A percentile compares a stretch with the other conserved stretches of the same genome.
Evolutionary conservation across 1,284 basidiomycete species (phyloP).

Genomic region (Tranzscheliella williamsii): DNA sequence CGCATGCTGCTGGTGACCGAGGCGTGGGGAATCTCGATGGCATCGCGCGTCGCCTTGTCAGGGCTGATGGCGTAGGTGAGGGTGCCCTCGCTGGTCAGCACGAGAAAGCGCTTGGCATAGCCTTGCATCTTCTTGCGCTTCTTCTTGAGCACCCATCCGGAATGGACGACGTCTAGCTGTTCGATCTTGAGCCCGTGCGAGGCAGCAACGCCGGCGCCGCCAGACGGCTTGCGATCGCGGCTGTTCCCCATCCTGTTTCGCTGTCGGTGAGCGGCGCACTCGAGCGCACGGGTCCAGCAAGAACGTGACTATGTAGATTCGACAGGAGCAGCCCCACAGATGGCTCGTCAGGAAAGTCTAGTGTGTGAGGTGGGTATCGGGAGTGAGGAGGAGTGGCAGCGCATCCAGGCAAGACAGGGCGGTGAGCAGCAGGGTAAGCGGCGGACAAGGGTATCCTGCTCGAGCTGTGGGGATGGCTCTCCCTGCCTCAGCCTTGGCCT

Average conservation of each 20-base stretch:
- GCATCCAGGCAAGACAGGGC: too few species aligned
- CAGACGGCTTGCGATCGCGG: slow-evolving; percentile 9
- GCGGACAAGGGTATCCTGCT: too few species aligned
- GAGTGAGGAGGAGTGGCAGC: too few species aligned
- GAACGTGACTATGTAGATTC: background rate
- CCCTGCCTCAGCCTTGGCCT: too few species aligned
- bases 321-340: slow-evolving; percentile 2
- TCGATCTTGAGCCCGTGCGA: slow-evolving; percentile 35
- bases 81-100: slow-evolving; percentile 52
- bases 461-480: too few species aligned
- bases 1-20: slow-evolving; percentile 54
- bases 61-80: slow-evolving; percentile 53
- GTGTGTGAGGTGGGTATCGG: too few species aligned
- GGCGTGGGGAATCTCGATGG: slow-evolving; percentile 58
- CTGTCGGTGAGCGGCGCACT: too few species aligned
- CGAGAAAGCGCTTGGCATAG: slow-evolving; percentile 59
- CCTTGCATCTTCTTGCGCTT: slow-evolving; percentile 61
- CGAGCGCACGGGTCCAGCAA: too few species aligned
- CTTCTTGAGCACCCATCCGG: slow-evolving; percentile 60
- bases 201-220: slow-evolving; percentile 16
- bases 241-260: slow-evolving; percentile 38
- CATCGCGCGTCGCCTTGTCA: slow-evolving; percentile 52
- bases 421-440: too few species aligned
- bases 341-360: too few species aligned
- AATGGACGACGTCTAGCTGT: slow-evolving; percentile 44